A percentile compares a stretch with the other conserved stretches of the same genome.
Evolutionary conservation across 179 eudicot genomes (phyloP).

Genomic region (Gypsophila paniculata): DNA sequence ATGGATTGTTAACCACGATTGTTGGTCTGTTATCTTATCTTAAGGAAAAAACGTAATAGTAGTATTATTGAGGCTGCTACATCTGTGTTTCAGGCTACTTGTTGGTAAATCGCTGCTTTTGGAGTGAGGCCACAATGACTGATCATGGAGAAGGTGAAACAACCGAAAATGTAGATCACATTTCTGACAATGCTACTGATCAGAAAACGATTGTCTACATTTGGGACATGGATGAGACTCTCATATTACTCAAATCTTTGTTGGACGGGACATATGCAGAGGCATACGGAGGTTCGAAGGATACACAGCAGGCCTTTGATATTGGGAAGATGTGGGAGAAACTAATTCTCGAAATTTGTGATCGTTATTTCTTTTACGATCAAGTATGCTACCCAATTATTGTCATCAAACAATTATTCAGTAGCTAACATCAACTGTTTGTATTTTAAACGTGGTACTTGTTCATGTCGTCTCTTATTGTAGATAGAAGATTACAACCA

Average conservation of each 20-base stretch:
- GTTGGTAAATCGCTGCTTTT: neutral
- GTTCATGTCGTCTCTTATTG: conserved; percentile 14
- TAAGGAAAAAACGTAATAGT: neutral
- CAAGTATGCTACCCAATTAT: conserved; percentile 42
- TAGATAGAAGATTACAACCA: conserved; percentile 78
- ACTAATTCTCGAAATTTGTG: conserved; percentile 72
- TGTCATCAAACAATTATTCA: neutral
- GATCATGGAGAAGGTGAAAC: conserved; percentile 18
- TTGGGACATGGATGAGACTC: conserved; percentile 99
- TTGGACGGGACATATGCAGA: conserved; percentile 65
- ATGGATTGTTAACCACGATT: neutral
- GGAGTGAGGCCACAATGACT: conserved; percentile 18
- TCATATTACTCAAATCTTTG: conserved; percentile 84
- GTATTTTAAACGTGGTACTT: neutral
- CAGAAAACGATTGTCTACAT: conserved; percentile 61
- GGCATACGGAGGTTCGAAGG: conserved; percentile 65
- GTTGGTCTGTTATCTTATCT: neutral
- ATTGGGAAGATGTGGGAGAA: conserved; percentile 87
- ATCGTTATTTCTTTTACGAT: conserved; percentile 77
- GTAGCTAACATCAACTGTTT: neutral
- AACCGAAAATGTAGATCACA: conserved; percentile 14
- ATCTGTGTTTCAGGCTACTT: conserved; percentile 7
- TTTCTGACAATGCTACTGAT: conserved; percentile 22
- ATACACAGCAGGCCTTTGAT: conserved; percentile 63
- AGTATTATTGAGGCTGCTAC: neutral